Conservation (phyloP, 2,329 filamentous ascomycete species). For the Diaporthe longicolla region DNA sequence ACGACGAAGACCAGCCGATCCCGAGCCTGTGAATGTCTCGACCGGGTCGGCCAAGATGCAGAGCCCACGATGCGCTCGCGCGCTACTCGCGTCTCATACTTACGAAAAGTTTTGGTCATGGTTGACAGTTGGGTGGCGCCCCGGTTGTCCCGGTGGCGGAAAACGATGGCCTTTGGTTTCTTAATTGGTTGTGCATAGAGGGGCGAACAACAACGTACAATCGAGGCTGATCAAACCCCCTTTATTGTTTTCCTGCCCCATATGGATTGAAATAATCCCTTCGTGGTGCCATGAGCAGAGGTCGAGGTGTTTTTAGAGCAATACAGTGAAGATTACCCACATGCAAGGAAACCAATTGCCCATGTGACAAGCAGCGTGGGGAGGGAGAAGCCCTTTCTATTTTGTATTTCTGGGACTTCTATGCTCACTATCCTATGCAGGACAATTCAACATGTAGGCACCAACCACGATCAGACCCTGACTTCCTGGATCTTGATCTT, state of each 20-base stretch:
- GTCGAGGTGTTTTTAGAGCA: slow-evolving; percentile 47
- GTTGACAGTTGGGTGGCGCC: slow-evolving; percentile 66
- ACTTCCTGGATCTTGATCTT: slow-evolving; percentile 25
- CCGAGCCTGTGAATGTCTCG: slow-evolving; percentile 58
- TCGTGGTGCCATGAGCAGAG: slow-evolving; percentile 45
- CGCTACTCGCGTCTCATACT: slow-evolving; percentile 67
- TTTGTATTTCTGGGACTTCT: neutral
- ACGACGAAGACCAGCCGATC: slow-evolving; percentile 46
- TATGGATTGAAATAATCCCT: slow-evolving; percentile 49
- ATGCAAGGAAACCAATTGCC: neutral
- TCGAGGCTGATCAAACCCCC: slow-evolving; percentile 70
- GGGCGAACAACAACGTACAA: slow-evolving; percentile 60
- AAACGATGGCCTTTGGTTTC: slow-evolving; percentile 64
- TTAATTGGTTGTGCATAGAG: slow-evolving; percentile 64
- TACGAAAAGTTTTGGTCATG: slow-evolving; percentile 71
- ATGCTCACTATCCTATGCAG: neutral
- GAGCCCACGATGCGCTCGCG: slow-evolving; percentile 62
- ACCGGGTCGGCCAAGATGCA: slow-evolving; percentile 61
- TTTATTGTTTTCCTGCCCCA: slow-evolving; percentile 57
- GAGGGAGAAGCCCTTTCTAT: neutral
- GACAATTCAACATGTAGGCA: no score
- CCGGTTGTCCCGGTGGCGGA: slow-evolving; percentile 61
- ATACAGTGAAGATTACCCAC: slow-evolving; percentile 44
- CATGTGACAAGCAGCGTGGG: neutral
- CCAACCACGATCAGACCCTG: slow-evolving; percentile 1